Evolutionary conservation across 306 rosid species (phyloP).

Genomic region (Styphnolobium japonicum): DNA sequence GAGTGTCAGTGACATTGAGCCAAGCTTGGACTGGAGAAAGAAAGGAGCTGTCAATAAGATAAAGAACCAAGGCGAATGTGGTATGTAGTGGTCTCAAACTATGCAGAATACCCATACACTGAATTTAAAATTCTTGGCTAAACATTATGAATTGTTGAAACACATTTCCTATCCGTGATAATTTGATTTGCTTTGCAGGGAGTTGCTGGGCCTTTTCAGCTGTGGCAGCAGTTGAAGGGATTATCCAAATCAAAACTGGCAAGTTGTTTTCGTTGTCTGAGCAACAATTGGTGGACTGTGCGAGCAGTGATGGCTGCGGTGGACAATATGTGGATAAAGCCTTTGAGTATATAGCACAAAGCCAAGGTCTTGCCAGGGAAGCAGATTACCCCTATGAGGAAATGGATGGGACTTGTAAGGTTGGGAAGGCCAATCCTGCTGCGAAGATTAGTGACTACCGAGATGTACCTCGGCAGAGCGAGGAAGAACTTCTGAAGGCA

Average conservation of each 20-base stretch:
- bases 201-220: slow-evolving; percentile 14
- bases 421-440: neutral
- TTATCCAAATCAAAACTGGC: slow-evolving; percentile 10
- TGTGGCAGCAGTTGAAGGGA: slow-evolving; percentile 8
- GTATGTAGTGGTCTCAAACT: neutral
- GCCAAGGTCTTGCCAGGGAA: slow-evolving; percentile 19
- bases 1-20: neutral
- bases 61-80: neutral
- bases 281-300: slow-evolving; percentile 30
- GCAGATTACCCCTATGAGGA: slow-evolving; percentile 10
- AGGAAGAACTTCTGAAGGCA: neutral
- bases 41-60: neutral
- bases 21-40: neutral
- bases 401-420: neutral
- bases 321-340: neutral
- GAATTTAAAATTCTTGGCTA: neutral
- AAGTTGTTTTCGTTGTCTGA: slow-evolving; percentile 11
- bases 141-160: neutral
- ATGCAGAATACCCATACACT: neutral
- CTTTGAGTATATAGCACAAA: neutral
- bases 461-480: neutral
- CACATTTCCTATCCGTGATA: no score
- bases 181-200: neutral
- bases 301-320: neutral
- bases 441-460: neutral